These are phyloP conservation scores for Fraxinus velutina DNA, from an alignment of 305 asterid species.

Conservation along the genomic window DNA sequence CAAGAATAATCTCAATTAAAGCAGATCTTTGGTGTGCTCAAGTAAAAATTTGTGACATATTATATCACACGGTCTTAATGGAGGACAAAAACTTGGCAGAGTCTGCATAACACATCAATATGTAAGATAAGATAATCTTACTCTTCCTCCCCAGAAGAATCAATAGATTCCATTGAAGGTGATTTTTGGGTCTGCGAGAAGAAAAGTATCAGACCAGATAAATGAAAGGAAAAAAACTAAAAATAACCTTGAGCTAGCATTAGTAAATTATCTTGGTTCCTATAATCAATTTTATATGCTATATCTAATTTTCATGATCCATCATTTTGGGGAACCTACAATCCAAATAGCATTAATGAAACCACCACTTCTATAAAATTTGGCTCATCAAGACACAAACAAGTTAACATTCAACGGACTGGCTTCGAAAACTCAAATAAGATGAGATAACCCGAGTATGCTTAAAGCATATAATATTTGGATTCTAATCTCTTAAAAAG, in stretches of 20 bases:
- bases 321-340: background rate
- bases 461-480: constrained; percentile 9
- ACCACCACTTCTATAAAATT: background rate
- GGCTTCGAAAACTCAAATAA: background rate
- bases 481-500: background rate
- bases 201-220: constrained; percentile 20
- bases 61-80: background rate
- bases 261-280: background rate
- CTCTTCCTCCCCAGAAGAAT: constrained; percentile 98
- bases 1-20: background rate
- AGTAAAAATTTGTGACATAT: background rate
- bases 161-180: constrained; percentile 71
- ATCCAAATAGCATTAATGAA: background rate
- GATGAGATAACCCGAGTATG: background rate
- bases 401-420: background rate
- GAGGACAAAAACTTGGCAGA: background rate
- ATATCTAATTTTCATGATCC: constrained; percentile 1
- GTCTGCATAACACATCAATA: constrained; percentile 17
- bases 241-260: background rate
- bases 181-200: constrained; percentile 64
- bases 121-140: constrained; percentile 41
- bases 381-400: constrained; percentile 6
- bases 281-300: background rate
- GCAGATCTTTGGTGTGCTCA: background rate
- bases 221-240: constrained; percentile 12